A percentile compares a stretch with the other conserved stretches of the same genome.
phyloP scores from a whole-genome alignment of 148 eudicot species.

The Silene uniflora region DNA sequence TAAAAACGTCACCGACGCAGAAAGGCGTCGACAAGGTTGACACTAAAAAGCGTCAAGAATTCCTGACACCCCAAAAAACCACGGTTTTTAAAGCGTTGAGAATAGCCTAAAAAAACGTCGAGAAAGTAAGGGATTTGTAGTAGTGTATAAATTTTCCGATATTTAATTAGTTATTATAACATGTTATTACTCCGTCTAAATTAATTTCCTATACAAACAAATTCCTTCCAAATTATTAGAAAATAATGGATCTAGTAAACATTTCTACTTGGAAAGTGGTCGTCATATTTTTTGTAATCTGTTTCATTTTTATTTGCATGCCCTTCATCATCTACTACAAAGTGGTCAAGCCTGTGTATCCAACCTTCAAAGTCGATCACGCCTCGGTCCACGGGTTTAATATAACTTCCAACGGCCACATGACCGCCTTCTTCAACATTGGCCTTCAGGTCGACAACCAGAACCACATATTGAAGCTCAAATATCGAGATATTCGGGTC shows the following conservation, averaged over 20 bases:
- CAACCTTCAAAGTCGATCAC: constrained; percentile 22
- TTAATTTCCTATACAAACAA: no score
- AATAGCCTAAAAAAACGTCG: no score
- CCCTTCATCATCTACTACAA: constrained; percentile 10
- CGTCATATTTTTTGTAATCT: not conserved
- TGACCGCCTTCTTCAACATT: constrained; percentile 26
- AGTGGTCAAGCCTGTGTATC: constrained; percentile 20
- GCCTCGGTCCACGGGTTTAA: constrained; percentile 27
- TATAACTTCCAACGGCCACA: constrained; percentile 26
- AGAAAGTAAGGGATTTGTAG: no score
- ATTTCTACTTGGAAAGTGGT: not conserved
- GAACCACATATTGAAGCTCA: constrained; percentile 25
- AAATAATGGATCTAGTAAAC: not conserved
- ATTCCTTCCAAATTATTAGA: no score
- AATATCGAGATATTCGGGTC: constrained; percentile 4
- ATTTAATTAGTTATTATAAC: no score
- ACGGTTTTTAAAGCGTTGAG: no score
- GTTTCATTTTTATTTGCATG: not conserved
- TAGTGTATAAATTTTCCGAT: no score
- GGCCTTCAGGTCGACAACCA: constrained; percentile 19
- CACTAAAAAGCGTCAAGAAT: no score
- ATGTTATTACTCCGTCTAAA: no score
- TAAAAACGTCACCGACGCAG: no score
- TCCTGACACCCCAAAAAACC: no score
- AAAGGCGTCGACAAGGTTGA: no score